Base-by-base conservation (phyloP, 202 grass and related monocot species). In the Cymbopogon flexuosus region DNA sequence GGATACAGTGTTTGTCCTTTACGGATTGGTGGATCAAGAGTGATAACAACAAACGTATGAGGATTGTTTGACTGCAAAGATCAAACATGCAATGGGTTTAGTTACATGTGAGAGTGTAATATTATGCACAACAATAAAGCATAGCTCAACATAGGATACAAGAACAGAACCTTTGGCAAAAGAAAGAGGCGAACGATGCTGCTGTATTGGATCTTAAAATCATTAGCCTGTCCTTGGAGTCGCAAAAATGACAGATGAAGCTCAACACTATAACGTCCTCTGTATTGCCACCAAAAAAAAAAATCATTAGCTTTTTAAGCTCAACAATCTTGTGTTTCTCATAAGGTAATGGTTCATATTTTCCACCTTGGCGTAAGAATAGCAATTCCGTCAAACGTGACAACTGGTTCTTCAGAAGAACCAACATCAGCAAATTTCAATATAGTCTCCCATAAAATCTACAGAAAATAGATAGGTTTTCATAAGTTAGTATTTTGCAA, bases 181-280 rank as follows among this genome's bases (percentile, higher is more conserved):
- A 96, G 70, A 85, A 99, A 99, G 45, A 99, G 88, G 24, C 96
- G 87, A 61, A 91, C 62, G 71, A 96, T 86, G 85, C 92, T 96
- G 65, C 86, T 88, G 86, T 96, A 99, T 85, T 99, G 96, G 58
- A 99, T 99, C 88, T 99, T 99, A 75, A 99, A 99, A 84, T 99
- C 96, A 93, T 81, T 99, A 75, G 96, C 96, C 84, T 93, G 92
- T 72, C 84, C 96, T 83, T 99, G 96, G 47, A 99, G 92, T 42
- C 96, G 90, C 36, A 96, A 68, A 86, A 96, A 99, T 83, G 92
- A 90, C 29, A 90, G 40, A 60, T 99, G 90, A 75, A 99, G 96
- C 61, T 99, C 96, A 84, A 99, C 90, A 35, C 74, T 95, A 69
- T 99, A 96, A 58, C 96, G 79, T 72, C 96, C 92, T 89, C 96